Percentiles rank a stretch among this genome's conserved stretches.
These are phyloP conservation scores for Centrapalus pauciflorus DNA, from an alignment of 129 eudicot genomes.

Conservation along the genomic window DNA sequence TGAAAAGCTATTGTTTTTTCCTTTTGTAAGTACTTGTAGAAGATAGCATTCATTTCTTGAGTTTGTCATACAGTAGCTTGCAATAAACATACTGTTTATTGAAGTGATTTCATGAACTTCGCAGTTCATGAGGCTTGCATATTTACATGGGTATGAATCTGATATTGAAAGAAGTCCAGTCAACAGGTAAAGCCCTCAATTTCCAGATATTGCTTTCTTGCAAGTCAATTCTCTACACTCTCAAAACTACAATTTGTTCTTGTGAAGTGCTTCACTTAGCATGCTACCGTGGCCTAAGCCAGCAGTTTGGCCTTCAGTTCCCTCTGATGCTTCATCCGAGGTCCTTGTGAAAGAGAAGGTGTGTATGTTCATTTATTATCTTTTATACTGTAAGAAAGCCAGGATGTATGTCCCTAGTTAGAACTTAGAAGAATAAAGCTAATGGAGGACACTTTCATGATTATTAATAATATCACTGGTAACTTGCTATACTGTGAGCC, in stretches of 20 bases:
- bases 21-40: too few relatives aligned
- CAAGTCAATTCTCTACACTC: not conserved
- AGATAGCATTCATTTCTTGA: not conserved
- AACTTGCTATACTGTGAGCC: not conserved
- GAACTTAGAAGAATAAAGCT: not conserved
- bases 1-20: not conserved
- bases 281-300: slow-evolving; percentile 99
- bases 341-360: slow-evolving; percentile 82
- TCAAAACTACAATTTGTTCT: not conserved
- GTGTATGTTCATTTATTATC: slow-evolving; percentile 1
- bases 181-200: slow-evolving; percentile 58
- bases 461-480: not conserved
- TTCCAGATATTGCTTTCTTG: not conserved
- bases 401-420: not conserved
- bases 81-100: slow-evolving; percentile 4
- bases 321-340: slow-evolving; percentile 71
- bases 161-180: slow-evolving; percentile 90
- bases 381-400: not conserved
- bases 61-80: not conserved
- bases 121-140: slow-evolving; percentile 97
- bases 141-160: slow-evolving; percentile 73
- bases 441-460: not conserved
- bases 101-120: slow-evolving; percentile 18
- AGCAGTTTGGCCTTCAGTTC: slow-evolving; percentile 81
- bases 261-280: slow-evolving; percentile 78